A percentile compares a stretch with the other conserved stretches of the same genome.
Conservation (phyloP, 2,329 filamentous ascomycete species). For the Fusarium longipes region DNA sequence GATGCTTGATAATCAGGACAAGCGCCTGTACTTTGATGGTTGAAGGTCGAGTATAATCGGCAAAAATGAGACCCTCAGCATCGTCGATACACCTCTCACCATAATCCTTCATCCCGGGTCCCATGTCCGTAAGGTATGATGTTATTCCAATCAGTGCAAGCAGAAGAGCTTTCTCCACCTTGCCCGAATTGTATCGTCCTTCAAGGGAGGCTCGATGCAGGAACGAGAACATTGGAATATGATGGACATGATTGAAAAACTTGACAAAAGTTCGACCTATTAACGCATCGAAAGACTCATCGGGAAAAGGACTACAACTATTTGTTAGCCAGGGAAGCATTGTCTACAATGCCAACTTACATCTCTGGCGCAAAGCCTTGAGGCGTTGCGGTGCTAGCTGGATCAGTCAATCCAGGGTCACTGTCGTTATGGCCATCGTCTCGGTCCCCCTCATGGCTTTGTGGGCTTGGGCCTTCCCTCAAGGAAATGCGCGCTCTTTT, state of each 20-base stretch:
- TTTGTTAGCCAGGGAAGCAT: constrained; percentile 33
- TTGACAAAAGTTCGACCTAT: constrained; percentile 65
- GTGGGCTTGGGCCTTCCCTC: constrained; percentile 48
- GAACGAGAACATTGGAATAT: constrained; percentile 69
- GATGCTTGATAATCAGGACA: constrained; percentile 58
- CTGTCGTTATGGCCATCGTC: constrained; percentile 52
- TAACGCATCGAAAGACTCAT: constrained; percentile 61
- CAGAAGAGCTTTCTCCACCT: constrained; percentile 65
- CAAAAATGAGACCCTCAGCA: constrained; percentile 63
- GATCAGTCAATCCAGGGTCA: constrained; percentile 52
- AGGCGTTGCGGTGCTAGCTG: constrained; percentile 49
- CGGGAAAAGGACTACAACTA: constrained; percentile 48
- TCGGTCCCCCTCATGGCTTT: constrained; percentile 51
- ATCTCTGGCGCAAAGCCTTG: constrained; percentile 50
- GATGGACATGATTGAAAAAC: constrained; percentile 69
- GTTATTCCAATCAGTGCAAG: constrained; percentile 67
- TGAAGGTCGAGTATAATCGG: constrained; percentile 65
- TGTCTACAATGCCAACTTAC: constrained; percentile 43
- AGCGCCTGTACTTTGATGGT: constrained; percentile 66
- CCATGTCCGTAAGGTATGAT: constrained; percentile 65
- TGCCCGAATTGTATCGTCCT: constrained; percentile 68
- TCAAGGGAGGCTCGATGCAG: constrained; percentile 69
- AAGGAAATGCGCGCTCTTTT: constrained; percentile 53
- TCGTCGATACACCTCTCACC: constrained; percentile 66
- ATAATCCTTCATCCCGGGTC: constrained; percentile 62